Percentiles rank a stretch among this genome's conserved stretches.
These are phyloP conservation scores for Paramecium octaurelia DNA, from an alignment of 73 alveolate genomes.

Conservation along the genomic window DNA sequence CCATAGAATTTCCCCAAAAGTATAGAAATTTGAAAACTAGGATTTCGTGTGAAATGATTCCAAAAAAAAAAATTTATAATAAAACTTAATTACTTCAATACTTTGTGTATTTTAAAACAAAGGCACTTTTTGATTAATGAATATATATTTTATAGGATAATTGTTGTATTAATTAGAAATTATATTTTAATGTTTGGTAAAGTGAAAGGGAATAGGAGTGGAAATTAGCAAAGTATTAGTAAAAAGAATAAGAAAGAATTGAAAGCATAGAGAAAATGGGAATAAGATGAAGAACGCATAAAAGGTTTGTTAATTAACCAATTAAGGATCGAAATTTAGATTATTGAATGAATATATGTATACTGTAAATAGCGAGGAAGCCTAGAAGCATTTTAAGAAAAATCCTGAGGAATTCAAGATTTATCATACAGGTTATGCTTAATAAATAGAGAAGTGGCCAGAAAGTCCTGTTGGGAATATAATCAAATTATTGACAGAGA, in stretches of 20 bases:
- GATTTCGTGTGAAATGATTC: not conserved
- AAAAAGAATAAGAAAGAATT: not conserved
- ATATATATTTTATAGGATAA: not conserved
- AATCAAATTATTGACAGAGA: conserved; percentile 64
- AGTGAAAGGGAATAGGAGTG: not conserved
- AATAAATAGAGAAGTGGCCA: conserved; percentile 89
- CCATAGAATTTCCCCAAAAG: not conserved
- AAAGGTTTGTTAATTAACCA: not conserved
- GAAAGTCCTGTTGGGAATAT: conserved; percentile 87
- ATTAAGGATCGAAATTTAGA: conserved; percentile 75
- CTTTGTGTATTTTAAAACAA: not conserved
- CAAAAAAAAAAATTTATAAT: not conserved
- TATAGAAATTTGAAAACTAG: not conserved
- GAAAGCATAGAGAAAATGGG: not conserved
- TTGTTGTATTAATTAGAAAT: not conserved
- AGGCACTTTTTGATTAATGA: not conserved
- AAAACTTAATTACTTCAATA: not conserved
- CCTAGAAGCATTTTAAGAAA: conserved; percentile 72
- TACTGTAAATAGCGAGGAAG: conserved; percentile 75
- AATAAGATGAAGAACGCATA: not conserved
- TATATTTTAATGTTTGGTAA: not conserved
- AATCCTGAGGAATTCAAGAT: conserved; percentile 72
- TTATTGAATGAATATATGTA: conserved; percentile 86
- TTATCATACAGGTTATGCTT: conserved; percentile 88
- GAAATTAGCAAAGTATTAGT: not conserved